Evolutionary conservation across 805 yeast species (phyloP).

Genomic region (Cyberlindnera euphorbiiphila): DNA sequence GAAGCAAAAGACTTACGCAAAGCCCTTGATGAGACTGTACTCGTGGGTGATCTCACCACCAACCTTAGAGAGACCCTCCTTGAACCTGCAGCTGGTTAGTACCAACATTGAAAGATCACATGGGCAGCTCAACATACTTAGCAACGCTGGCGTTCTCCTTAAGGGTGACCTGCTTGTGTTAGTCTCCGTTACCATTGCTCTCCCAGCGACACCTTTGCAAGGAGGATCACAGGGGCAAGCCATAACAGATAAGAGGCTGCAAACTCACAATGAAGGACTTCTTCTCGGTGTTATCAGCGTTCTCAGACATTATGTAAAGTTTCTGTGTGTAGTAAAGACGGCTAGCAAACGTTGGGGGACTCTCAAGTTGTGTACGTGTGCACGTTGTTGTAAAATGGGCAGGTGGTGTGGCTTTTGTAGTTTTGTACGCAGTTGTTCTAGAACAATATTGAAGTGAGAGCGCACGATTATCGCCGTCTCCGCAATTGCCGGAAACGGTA

Average conservation of each 20-base stretch:
- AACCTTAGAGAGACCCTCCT: constrained; percentile 42
- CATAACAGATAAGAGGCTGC: neutral
- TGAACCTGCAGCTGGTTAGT: constrained; percentile 36
- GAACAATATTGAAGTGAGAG: too few relatives aligned
- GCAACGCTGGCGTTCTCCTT: constrained; percentile 32
- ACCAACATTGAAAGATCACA: neutral
- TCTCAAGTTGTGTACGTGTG: too few relatives aligned
- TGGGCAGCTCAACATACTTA: constrained; percentile 25
- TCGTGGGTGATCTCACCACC: constrained; percentile 65
- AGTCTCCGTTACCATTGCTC: constrained; percentile 3
- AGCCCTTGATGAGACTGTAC: constrained; percentile 63
- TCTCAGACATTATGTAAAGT: constrained; percentile 24
- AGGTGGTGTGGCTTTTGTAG: too few relatives aligned
- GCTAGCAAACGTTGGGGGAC: too few relatives aligned
- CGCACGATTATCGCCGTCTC: too few relatives aligned
- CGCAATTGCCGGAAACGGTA: too few relatives aligned
- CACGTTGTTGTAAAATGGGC: too few relatives aligned
- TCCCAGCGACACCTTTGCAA: neutral
- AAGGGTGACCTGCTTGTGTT: constrained; percentile 32
- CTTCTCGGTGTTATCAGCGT: too few relatives aligned
- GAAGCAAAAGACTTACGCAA: constrained; percentile 34
- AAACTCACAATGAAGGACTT: constrained; percentile 27
- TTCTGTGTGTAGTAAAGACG: too few relatives aligned
- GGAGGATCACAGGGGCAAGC: neutral
- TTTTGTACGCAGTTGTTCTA: too few relatives aligned